These are phyloP conservation scores for Coix lacrymajobi DNA, from an alignment of 176 grass and related monocot genomes.

Conservation along the genomic window DNA sequence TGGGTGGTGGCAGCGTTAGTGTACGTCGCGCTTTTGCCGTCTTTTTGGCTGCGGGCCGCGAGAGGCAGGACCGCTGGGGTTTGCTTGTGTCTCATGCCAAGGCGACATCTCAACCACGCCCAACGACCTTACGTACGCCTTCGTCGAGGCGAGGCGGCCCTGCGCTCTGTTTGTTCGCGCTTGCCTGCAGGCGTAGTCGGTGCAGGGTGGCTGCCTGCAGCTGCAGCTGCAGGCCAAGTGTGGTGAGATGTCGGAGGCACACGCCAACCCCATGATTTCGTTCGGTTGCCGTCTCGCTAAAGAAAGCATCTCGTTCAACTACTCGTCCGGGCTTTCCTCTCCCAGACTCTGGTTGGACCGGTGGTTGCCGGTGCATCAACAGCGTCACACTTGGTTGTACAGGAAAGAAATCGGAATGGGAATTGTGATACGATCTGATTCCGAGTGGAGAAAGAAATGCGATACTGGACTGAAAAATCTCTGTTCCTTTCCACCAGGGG, in stretches of 20 bases:
- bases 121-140: neutral
- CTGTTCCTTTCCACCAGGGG: conserved; percentile 37
- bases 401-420: neutral
- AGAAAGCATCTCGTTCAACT: conserved; percentile 1
- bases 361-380: neutral
- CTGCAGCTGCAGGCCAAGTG: neutral
- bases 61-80: neutral
- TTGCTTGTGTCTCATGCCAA: conserved; percentile 16
- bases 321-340: neutral
- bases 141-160: neutral
- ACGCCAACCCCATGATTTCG: conserved; percentile 18
- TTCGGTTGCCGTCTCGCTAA: conserved; percentile 15
- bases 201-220: neutral
- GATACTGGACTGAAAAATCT: neutral
- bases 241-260: conserved; percentile 17
- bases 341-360: neutral
- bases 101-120: conserved; percentile 33
- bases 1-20: conserved; percentile 11
- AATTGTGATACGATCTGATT: neutral
- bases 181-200: neutral
- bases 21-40: conserved; percentile 14
- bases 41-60: neutral
- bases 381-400: neutral
- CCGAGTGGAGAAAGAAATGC: neutral
- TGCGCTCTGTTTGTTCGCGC: neutral